phyloP scores from a whole-genome alignment of 108 stramenopile genomes.

The Schizochytrium sp. region DNA sequence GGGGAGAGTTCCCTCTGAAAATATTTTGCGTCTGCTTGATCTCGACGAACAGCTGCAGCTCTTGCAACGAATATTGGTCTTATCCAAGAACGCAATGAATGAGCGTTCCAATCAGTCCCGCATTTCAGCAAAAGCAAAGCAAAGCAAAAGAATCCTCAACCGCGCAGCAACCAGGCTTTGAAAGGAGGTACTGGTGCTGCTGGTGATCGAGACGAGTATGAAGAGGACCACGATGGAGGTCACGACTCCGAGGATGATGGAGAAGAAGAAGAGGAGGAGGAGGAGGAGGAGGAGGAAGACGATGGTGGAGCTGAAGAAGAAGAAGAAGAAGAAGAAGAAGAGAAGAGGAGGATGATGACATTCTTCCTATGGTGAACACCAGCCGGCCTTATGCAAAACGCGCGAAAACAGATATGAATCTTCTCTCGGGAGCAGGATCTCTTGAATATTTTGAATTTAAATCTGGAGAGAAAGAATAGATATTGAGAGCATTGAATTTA shows the following conservation, averaged over 20 bases:
- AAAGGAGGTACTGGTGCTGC: background rate
- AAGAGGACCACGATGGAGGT: background rate
- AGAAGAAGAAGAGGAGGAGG: background rate
- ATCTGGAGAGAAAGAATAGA: background rate
- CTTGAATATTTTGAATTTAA: slow-evolving; percentile 45
- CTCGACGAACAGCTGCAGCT: slow-evolving; percentile 7
- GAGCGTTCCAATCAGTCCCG: background rate
- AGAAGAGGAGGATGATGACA: slow-evolving; percentile 58
- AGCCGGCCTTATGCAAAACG: slow-evolving; percentile 18
- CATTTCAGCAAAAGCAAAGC: background rate
- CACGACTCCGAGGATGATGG: background rate
- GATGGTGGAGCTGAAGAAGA: background rate
- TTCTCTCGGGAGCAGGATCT: slow-evolving; percentile 19
- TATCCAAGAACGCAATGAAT: background rate
- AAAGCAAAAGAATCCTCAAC: background rate
- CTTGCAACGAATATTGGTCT: background rate
- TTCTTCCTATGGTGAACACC: background rate
- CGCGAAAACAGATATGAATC: slow-evolving; percentile 11
- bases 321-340: slow-evolving; percentile 60
- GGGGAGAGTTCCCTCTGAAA: background rate
- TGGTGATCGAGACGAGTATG: background rate
- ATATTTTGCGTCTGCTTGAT: background rate
- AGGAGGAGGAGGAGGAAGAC: slow-evolving; percentile 48
- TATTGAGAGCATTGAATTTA: background rate
- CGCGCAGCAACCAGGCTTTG: background rate